A percentile compares a stretch with the other conserved stretches of the same genome.
These are phyloP conservation scores for Agrostemma githago DNA, from an alignment of 148 eudicot genomes.

Conservation along the genomic window DNA sequence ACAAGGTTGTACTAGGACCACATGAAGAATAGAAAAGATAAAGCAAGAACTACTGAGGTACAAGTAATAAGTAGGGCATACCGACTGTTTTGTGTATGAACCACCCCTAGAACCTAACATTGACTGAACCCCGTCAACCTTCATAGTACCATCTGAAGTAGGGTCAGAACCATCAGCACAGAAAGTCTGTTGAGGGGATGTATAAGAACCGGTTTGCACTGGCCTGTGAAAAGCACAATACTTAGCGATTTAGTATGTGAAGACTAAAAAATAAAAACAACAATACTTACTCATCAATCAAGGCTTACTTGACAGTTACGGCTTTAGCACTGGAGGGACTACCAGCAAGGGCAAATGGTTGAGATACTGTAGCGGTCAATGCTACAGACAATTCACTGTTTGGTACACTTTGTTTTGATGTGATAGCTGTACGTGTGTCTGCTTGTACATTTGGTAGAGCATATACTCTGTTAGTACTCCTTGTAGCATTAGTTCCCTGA, in stretches of 20 bases:
- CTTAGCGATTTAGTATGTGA: slow-evolving; percentile 10
- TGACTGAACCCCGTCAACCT: slow-evolving; percentile 45
- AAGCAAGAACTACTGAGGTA: slow-evolving; percentile 10
- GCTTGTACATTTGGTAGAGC: slow-evolving; percentile 34
- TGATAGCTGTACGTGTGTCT: slow-evolving; percentile 25
- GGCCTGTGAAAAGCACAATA: slow-evolving; percentile 35
- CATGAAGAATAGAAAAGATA: background rate
- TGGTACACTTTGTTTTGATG: slow-evolving; percentile 32
- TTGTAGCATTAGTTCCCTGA: slow-evolving; percentile 33
- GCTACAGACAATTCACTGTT: slow-evolving; percentile 40
- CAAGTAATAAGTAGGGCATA: slow-evolving; percentile 19
- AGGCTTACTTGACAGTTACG: slow-evolving; percentile 46
- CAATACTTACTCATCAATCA: background rate
- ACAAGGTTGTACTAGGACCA: background rate
- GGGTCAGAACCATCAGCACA: slow-evolving; percentile 35
- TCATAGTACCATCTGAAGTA: slow-evolving; percentile 43
- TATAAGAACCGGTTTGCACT: slow-evolving; percentile 31
- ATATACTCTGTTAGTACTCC: slow-evolving; percentile 32
- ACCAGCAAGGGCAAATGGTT: slow-evolving; percentile 67
- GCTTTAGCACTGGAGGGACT: slow-evolving; percentile 38
- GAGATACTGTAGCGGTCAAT: slow-evolving; percentile 34
- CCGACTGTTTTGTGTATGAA: slow-evolving; percentile 55
- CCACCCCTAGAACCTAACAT: slow-evolving; percentile 54
- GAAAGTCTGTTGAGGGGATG: slow-evolving; percentile 33
- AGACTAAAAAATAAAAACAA: background rate